Percentiles rank a stretch among this genome's conserved stretches.
Evolutionary conservation across 2,329 filamentous ascomycete species (phyloP).

Genomic region (Fusarium dimerum): DNA sequence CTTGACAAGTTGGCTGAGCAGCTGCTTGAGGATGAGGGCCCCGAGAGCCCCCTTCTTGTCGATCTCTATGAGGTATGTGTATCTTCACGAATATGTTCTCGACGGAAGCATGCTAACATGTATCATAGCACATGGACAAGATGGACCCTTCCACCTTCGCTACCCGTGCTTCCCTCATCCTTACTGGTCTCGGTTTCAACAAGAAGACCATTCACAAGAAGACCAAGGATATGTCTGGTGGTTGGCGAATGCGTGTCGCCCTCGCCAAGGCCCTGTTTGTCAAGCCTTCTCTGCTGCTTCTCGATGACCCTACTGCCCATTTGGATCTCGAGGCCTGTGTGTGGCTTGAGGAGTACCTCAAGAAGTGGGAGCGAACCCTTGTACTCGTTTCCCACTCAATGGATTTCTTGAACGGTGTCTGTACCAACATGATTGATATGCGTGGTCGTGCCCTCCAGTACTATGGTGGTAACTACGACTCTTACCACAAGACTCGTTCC

Average conservation of each 20-base stretch:
- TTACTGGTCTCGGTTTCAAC: slow-evolving; percentile 99
- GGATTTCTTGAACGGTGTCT: slow-evolving; percentile 99
- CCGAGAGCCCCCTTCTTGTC: slow-evolving; percentile 85
- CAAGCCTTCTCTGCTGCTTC: slow-evolving; percentile 90
- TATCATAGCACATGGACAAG: slow-evolving; percentile 83
- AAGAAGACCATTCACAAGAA: slow-evolving; percentile 97
- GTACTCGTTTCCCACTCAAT: slow-evolving; percentile 96
- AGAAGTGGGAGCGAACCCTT: slow-evolving; percentile 98
- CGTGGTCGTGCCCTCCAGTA: slow-evolving; percentile 84
- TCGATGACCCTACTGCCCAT: slow-evolving; percentile 98
- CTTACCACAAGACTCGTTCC: slow-evolving; percentile 88
- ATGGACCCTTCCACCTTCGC: slow-evolving; percentile 99
- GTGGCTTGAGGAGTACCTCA: slow-evolving; percentile 99
- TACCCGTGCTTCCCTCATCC: slow-evolving; percentile 91
- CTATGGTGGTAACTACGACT: slow-evolving; percentile 99
- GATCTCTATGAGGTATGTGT: slow-evolving; percentile 88
- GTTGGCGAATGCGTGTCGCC: slow-evolving; percentile 99
- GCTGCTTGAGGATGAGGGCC: slow-evolving; percentile 87
- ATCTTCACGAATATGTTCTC: background rate
- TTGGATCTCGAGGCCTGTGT: slow-evolving; percentile 99
- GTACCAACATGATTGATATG: slow-evolving; percentile 99
- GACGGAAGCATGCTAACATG: slow-evolving; percentile 17
- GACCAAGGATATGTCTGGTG: slow-evolving; percentile 99
- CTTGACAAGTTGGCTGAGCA: slow-evolving; percentile 88
- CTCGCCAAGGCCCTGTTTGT: slow-evolving; percentile 97